These are phyloP conservation scores for Calonectria pauciramosa DNA, from an alignment of 2,329 filamentous ascomycete species.

Conservation along the genomic window DNA sequence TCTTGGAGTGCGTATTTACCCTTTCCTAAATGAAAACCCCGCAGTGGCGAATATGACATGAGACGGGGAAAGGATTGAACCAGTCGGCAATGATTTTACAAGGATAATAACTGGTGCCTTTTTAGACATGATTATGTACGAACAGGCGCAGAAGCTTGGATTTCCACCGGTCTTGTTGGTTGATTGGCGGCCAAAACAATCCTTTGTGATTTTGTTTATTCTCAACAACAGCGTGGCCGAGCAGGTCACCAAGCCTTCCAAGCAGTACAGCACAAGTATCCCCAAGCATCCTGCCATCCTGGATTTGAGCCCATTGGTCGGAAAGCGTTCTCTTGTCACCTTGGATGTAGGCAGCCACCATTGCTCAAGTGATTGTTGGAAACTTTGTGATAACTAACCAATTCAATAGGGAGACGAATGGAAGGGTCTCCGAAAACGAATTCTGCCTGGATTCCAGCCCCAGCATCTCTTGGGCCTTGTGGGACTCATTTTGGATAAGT, in stretches of 20 bases:
- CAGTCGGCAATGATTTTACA: neutral
- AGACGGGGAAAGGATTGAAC: neutral
- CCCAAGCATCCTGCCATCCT: neutral
- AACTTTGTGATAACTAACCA: neutral
- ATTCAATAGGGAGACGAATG: neutral
- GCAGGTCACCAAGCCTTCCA: neutral
- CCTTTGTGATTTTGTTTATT: constrained; percentile 4
- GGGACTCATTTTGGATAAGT: constrained; percentile 1
- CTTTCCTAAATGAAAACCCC: neutral
- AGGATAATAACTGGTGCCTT: neutral
- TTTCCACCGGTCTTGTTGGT: neutral
- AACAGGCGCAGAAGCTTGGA: neutral
- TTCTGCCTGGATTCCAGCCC: neutral
- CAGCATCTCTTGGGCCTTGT: neutral
- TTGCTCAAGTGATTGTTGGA: neutral
- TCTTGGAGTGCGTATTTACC: constrained; percentile 2
- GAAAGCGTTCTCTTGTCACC: neutral
- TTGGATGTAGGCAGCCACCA: neutral
- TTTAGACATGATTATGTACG: constrained; percentile 6
- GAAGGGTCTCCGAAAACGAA: neutral
- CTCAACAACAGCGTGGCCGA: neutral
- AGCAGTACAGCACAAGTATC: neutral
- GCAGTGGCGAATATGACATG: neutral
- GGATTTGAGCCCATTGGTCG: neutral
- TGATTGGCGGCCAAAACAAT: neutral